Evolutionary conservation across 345 rosid species (phyloP).

Genomic region (Linum lewisii): DNA sequence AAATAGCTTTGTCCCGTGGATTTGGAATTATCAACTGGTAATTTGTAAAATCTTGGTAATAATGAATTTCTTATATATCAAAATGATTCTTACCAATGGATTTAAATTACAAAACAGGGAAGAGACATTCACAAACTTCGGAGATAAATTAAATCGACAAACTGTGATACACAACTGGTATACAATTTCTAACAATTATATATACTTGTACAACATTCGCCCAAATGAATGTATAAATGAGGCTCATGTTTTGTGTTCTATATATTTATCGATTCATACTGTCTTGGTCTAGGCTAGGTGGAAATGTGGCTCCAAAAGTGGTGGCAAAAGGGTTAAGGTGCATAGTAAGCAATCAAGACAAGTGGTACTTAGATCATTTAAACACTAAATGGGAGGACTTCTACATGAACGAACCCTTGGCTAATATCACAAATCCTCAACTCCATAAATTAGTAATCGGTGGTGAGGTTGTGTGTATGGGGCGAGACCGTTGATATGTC

Average conservation of each 20-base stretch:
- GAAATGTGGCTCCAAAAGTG: constrained; percentile 49
- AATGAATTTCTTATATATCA: no score
- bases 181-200: constrained; percentile 1
- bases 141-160: constrained; percentile 41
- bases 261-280: background rate
- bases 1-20: constrained; percentile 54
- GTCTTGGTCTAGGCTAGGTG: constrained; percentile 43
- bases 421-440: constrained; percentile 28
- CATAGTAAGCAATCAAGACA: constrained; percentile 70
- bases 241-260: background rate
- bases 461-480: constrained; percentile 83
- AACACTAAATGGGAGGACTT: constrained; percentile 46
- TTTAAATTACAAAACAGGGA: constrained; percentile 56
- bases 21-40: constrained; percentile 64
- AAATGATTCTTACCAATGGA: no score
- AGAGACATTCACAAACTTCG: constrained; percentile 70
- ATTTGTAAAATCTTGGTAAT: background rate
- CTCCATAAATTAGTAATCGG: constrained; percentile 55
- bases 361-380: constrained; percentile 66
- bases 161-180: constrained; percentile 77
- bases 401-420: constrained; percentile 52
- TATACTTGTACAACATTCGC: no score
- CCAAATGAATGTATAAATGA: background rate
- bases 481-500: constrained; percentile 48
- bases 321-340: constrained; percentile 56